Percentiles rank a stretch among this genome's conserved stretches.
These are phyloP conservation scores for Tylopilus vinaceipallidus DNA, from an alignment of 768 basidiomycete genomes.

Conservation along the genomic window DNA sequence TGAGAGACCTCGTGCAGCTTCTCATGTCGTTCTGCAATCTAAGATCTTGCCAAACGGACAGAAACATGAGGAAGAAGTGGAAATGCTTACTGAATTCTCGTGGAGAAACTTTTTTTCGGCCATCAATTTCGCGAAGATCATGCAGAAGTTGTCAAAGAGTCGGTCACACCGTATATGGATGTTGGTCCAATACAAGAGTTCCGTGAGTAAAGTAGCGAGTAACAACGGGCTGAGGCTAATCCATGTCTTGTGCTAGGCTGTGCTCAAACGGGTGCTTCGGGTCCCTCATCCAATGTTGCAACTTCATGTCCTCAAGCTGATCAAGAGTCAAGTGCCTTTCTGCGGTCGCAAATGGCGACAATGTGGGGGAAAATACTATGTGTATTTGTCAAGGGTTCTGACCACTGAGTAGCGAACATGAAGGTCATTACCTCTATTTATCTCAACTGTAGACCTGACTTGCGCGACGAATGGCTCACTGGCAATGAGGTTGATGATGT, in stretches of 20 bases:
- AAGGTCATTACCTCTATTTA: conserved; percentile 99
- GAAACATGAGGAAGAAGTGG: conserved; percentile 81
- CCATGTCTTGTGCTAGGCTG: conserved; percentile 57
- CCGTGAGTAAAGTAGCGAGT: conserved; percentile 50
- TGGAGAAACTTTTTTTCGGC: conserved; percentile 98
- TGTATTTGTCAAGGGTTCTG: conserved; percentile 4
- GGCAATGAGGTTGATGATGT: conserved; percentile 90
- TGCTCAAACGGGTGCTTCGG: conserved; percentile 90
- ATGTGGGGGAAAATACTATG: conserved; percentile 49
- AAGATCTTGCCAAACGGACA: conserved; percentile 69
- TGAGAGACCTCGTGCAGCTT: conserved; percentile 55
- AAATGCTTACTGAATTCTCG: conserved; percentile 90
- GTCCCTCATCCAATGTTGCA: conserved; percentile 94
- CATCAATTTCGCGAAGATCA: conserved; percentile 96
- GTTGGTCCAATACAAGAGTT: conserved; percentile 97
- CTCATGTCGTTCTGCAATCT: conserved; percentile 56
- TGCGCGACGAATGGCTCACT: conserved; percentile 97
- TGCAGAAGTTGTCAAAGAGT: conserved; percentile 96
- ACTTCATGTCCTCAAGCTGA: conserved; percentile 91
- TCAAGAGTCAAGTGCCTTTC: conserved; percentile 98
- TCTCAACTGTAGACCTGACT: conserved; percentile 92
- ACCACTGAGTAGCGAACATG: conserved; percentile 79
- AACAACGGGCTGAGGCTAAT: conserved; percentile 4
- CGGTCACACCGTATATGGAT: conserved; percentile 93
- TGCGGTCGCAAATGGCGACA: conserved; percentile 98